phyloP scores from a whole-genome alignment of 148 eudicot species.

The Tetragonia tetragonoides region DNA sequence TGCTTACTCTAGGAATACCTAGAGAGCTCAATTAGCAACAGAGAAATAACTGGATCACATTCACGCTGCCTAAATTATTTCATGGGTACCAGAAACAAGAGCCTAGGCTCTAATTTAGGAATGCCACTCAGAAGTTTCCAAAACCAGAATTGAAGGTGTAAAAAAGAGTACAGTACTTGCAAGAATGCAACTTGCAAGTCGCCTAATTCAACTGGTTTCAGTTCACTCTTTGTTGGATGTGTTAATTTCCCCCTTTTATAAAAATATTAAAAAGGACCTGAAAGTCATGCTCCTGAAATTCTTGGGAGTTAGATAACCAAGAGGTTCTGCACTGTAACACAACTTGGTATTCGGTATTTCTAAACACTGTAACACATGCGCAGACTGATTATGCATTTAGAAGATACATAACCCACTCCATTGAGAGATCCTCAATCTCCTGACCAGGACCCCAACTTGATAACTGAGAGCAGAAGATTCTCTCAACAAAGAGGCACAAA shows the following conservation, averaged over 20 bases:
- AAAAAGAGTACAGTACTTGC: not conserved
- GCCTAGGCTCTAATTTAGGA: not conserved
- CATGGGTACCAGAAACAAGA: too few species aligned
- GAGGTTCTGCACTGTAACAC: too few species aligned
- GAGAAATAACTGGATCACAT: not conserved
- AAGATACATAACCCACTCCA: too few species aligned
- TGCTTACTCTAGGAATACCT: not conserved
- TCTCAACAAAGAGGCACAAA: not conserved
- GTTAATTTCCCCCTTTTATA: not conserved
- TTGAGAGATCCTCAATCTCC: not conserved
- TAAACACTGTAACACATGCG: too few species aligned
- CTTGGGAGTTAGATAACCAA: not conserved
- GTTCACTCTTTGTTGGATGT: not conserved
- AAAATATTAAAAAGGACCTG: not conserved
- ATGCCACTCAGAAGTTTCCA: not conserved
- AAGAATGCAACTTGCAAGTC: not conserved
- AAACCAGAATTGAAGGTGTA: not conserved
- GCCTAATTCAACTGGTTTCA: too few species aligned
- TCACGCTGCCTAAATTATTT: too few species aligned
- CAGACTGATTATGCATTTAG: too few species aligned
- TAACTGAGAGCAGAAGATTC: not conserved
- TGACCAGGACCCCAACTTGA: not conserved
- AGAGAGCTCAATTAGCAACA: not conserved
- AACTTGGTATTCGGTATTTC: too few species aligned
- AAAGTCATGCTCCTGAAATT: not conserved